Conservation (phyloP, 306 rosid genomes). For the Spatholobus suberectus region DNA sequence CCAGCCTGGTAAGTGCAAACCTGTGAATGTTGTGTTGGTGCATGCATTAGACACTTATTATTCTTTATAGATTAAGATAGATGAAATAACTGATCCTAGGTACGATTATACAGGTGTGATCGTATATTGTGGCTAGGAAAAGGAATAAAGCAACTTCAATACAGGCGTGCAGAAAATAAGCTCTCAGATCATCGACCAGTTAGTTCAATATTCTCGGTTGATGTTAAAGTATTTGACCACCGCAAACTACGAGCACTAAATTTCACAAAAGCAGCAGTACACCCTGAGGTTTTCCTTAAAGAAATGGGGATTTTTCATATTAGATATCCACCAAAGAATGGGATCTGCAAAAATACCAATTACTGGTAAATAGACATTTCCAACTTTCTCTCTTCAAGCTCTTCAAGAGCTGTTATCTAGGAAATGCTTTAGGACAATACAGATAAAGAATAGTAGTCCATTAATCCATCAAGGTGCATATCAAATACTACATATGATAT, state of each 20-base stretch:
- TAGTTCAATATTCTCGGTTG: constrained; percentile 66
- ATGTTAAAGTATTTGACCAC: constrained; percentile 81
- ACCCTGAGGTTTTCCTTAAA: constrained; percentile 60
- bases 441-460: not conserved
- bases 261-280: constrained; percentile 58
- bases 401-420: not conserved
- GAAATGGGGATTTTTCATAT: constrained; percentile 38
- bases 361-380: not conserved
- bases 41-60: no score
- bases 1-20: constrained; percentile 82
- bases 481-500: no score
- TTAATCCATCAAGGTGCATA: not conserved
- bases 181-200: constrained; percentile 91
- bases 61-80: not conserved
- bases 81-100: not conserved
- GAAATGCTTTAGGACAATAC: not conserved
- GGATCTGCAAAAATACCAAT: not conserved
- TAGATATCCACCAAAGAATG: not conserved
- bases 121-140: constrained; percentile 87
- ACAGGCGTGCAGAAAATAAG: constrained; percentile 62
- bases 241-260: constrained; percentile 71
- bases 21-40: not conserved
- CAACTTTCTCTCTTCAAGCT: not conserved
- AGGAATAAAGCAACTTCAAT: constrained; percentile 76
- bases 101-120: constrained; percentile 73